Evolutionary conservation across 805 yeast species (phyloP).

Genomic region (Hanseniaspora nectarophila): DNA sequence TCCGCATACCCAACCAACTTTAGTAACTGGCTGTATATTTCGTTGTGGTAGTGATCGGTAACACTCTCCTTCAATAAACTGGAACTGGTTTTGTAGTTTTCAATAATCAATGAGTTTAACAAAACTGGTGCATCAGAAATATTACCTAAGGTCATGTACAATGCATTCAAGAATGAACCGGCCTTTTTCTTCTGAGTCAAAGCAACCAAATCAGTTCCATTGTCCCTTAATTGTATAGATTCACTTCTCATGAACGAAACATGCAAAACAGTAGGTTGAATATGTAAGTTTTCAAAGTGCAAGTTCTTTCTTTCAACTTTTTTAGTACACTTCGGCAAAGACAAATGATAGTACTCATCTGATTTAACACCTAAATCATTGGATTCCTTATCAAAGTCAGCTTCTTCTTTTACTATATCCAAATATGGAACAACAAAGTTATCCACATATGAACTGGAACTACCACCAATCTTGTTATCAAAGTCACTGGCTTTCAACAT

Average conservation of each 20-base stretch:
- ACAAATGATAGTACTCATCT: slow-evolving; percentile 17
- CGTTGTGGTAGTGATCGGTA: slow-evolving; percentile 79
- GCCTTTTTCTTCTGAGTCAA: slow-evolving; percentile 26
- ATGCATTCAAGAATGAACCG: slow-evolving; percentile 60
- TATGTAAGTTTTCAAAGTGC: slow-evolving; percentile 82
- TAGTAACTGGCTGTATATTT: slow-evolving; percentile 81
- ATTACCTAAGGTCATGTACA: slow-evolving; percentile 95
- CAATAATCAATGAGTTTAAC: slow-evolving; percentile 74
- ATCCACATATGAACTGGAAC: slow-evolving; percentile 40
- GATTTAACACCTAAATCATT: neutral
- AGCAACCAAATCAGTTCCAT: slow-evolving; percentile 8
- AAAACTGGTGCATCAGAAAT: slow-evolving; percentile 93
- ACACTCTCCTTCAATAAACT: slow-evolving; percentile 60
- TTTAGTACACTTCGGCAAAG: slow-evolving; percentile 45
- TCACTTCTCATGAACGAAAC: slow-evolving; percentile 87
- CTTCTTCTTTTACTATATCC: slow-evolving; percentile 16
- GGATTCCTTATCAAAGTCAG: neutral
- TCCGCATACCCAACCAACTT: slow-evolving; percentile 94
- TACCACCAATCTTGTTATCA: slow-evolving; percentile 1
- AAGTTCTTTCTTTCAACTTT: slow-evolving; percentile 49
- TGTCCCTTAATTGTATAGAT: slow-evolving; percentile 17
- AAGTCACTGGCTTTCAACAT: neutral
- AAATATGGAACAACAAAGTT: slow-evolving; percentile 24
- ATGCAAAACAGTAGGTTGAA: slow-evolving; percentile 84
- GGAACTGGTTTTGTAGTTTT: slow-evolving; percentile 77